Conservation (phyloP, 163 green algal genomes). For the Scenedesmus sp. region DNA sequence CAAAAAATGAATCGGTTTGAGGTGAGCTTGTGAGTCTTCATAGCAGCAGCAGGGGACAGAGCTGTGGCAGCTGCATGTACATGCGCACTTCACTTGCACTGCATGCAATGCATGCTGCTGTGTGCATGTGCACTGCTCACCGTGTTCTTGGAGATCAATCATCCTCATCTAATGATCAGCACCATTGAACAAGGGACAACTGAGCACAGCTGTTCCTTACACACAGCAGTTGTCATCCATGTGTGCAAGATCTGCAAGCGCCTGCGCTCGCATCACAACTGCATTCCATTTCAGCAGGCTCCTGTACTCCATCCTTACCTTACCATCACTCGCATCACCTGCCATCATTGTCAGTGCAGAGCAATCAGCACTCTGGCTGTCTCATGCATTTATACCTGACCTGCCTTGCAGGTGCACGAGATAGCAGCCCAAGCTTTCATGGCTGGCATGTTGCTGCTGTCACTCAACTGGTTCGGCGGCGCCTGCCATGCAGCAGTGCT, state of each 20-base stretch:
- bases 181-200: background rate
- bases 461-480: constrained; percentile 75
- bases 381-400: too few species aligned
- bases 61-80: background rate
- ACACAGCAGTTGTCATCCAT: background rate
- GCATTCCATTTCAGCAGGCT: background rate
- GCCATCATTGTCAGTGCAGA: background rate
- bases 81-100: background rate
- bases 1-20: constrained; percentile 85
- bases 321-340: background rate
- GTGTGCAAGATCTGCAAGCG: background rate
- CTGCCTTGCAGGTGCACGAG: constrained; percentile 71
- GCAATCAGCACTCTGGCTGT: background rate
- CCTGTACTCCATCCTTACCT: background rate
- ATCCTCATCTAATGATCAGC: too few species aligned
- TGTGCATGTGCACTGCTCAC: background rate
- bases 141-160: background rate
- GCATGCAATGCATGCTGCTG: background rate
- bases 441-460: constrained; percentile 68
- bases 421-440: constrained; percentile 68
- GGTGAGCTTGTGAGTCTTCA: constrained; percentile 53
- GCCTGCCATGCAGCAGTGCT: constrained; percentile 71
- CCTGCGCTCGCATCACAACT: background rate
- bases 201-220: background rate
- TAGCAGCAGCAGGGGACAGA: too few species aligned